A percentile compares a stretch with the other conserved stretches of the same genome.
Conservation (phyloP, 2,329 filamentous ascomycete species). For the Pseudogymnoascus sp. region DNA sequence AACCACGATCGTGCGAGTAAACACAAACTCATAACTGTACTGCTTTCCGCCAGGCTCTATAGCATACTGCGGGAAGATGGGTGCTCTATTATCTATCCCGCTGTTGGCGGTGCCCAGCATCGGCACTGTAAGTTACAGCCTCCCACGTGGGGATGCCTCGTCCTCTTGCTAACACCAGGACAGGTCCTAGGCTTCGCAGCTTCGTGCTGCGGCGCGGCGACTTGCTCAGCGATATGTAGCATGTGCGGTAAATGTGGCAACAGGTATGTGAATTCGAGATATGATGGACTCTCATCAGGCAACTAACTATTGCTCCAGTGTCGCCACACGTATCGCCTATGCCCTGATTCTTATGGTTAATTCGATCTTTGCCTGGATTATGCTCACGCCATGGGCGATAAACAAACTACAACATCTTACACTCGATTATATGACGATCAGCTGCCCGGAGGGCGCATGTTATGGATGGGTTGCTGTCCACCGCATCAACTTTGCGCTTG, state of each 20-base stretch:
- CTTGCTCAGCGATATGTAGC: constrained; percentile 90
- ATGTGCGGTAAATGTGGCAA: constrained; percentile 96
- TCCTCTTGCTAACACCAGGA: constrained; percentile 17
- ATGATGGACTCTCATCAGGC: constrained; percentile 7
- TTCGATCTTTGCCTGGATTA: constrained; percentile 95
- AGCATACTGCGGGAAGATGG: constrained; percentile 50
- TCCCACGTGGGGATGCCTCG: background rate
- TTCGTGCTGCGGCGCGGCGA: constrained; percentile 93
- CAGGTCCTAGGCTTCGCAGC: constrained; percentile 70
- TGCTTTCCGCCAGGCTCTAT: background rate
- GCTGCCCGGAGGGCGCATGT: constrained; percentile 82
- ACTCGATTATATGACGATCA: constrained; percentile 92
- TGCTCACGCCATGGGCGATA: constrained; percentile 98
- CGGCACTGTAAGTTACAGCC: constrained; percentile 60
- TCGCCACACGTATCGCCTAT: constrained; percentile 94
- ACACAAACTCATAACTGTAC: background rate
- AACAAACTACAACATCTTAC: constrained; percentile 89
- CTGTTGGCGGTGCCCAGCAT: constrained; percentile 80
- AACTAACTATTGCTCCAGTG: constrained; percentile 42
- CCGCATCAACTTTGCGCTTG: constrained; percentile 94
- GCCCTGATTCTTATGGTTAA: constrained; percentile 91
- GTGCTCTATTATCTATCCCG: constrained; percentile 81
- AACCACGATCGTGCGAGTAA: background rate
- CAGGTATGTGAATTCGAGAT: constrained; percentile 47
- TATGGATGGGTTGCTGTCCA: constrained; percentile 95